Conservation (phyloP, 768 basidiomycete genomes). For the Termitomyces sp. region DNA sequence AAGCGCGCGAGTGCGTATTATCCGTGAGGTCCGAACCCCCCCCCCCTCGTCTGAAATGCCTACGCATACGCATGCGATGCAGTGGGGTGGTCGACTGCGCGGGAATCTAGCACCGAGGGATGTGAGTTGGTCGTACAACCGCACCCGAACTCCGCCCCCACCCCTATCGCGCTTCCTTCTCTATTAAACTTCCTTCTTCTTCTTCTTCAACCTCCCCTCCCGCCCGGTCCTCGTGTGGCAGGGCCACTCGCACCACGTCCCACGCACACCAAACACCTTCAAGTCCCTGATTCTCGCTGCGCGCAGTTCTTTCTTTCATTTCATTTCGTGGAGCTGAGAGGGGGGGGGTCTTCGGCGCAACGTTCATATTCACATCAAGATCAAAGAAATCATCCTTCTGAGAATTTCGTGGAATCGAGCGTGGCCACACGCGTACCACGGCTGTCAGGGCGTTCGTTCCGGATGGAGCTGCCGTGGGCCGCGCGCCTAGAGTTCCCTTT, state of each 20-base stretch:
- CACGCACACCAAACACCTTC: neutral
- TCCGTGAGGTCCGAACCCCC: neutral
- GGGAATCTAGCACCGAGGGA: neutral
- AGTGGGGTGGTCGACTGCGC: neutral
- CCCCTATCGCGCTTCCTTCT: neutral
- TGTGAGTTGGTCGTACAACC: too few species aligned
- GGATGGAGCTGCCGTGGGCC: neutral
- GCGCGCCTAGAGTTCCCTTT: neutral
- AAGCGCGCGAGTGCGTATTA: neutral
- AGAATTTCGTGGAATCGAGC: neutral
- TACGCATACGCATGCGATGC: neutral
- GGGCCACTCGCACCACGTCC: neutral
- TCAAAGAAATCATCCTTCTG: neutral
- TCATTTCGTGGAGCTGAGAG: neutral
- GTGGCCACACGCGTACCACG: neutral
- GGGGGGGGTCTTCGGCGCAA: neutral
- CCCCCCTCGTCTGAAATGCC: too few species aligned
- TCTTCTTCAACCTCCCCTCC: too few species aligned
- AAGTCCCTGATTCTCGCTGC: neutral
- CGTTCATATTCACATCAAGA: neutral
- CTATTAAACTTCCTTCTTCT: too few species aligned
- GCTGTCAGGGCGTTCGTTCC: neutral
- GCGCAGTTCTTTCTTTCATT: neutral
- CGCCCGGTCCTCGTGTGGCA: too few species aligned
- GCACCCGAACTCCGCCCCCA: neutral